Evolutionary conservation across 2,329 filamentous ascomycete species (phyloP).

Genomic region (Claviceps purpurea): DNA sequence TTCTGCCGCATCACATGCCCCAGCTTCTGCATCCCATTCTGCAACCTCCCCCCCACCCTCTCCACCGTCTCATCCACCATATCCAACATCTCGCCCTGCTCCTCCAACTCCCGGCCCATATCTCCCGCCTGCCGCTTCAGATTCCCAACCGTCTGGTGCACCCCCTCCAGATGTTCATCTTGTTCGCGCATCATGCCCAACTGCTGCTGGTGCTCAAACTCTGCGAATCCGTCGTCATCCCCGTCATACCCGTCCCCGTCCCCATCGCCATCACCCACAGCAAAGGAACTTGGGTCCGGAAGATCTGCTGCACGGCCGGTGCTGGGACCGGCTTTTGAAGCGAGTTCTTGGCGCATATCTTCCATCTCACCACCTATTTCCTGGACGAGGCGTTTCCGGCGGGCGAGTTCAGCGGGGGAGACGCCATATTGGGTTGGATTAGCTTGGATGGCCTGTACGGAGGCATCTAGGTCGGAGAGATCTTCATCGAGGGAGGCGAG

Average conservation of each 20-base stretch:
- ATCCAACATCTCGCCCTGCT: constrained; percentile 81
- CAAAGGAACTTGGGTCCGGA: constrained; percentile 41
- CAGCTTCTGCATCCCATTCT: constrained; percentile 77
- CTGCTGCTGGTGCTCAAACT: constrained; percentile 86
- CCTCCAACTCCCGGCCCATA: constrained; percentile 93
- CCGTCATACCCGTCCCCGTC: constrained; percentile 32
- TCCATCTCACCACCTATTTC: constrained; percentile 84
- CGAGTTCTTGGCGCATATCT: constrained; percentile 74
- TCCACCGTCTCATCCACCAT: constrained; percentile 76
- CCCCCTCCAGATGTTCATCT: constrained; percentile 82
- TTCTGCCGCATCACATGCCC: constrained; percentile 75
- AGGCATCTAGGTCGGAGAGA: constrained; percentile 75
- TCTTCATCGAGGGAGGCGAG: constrained; percentile 65
- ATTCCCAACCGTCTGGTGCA: constrained; percentile 87
- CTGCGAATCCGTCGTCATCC: constrained; percentile 52
- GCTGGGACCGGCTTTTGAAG: constrained; percentile 11
- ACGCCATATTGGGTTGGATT: constrained; percentile 82
- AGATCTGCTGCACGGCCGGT: constrained; percentile 23
- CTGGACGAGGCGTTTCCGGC: constrained; percentile 68
- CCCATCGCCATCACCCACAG: constrained; percentile 36
- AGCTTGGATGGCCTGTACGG: constrained; percentile 75
- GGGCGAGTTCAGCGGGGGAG: constrained; percentile 65
- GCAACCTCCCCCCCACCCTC: constrained; percentile 71
- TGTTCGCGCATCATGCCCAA: constrained; percentile 87
- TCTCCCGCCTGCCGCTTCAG: constrained; percentile 80